Conservation (phyloP, 2,329 filamentous ascomycete genomes). For the Bipolaris victoriae region DNA sequence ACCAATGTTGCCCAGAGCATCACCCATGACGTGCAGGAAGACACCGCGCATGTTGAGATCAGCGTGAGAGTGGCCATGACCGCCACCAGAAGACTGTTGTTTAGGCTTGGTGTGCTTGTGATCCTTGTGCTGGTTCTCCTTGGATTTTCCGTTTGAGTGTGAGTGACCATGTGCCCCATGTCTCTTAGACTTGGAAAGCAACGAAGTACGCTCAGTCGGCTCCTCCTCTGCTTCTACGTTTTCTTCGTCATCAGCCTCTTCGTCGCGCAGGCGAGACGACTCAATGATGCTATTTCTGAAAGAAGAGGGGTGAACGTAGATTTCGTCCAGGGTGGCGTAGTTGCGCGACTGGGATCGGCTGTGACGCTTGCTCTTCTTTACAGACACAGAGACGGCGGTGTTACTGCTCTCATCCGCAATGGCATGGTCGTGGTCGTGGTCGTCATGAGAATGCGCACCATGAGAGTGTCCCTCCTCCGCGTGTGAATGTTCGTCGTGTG, state of each 20-base stretch:
- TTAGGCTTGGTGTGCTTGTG: slow-evolving; percentile 84
- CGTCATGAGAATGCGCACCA: slow-evolving; percentile 47
- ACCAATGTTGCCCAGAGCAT: slow-evolving; percentile 84
- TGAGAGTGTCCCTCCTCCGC: slow-evolving; percentile 60
- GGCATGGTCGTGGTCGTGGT: slow-evolving; percentile 45
- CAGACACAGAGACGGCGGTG: slow-evolving; percentile 53
- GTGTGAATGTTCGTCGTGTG: slow-evolving; percentile 51
- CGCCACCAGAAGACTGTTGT: slow-evolving; percentile 62
- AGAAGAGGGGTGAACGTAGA: slow-evolving; percentile 86
- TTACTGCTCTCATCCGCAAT: slow-evolving; percentile 65
- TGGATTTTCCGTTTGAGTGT: slow-evolving; percentile 21
- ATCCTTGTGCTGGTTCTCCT: slow-evolving; percentile 60
- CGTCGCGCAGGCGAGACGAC: slow-evolving; percentile 69
- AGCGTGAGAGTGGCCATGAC: slow-evolving; percentile 76
- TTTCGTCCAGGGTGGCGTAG: slow-evolving; percentile 66
- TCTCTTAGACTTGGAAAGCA: slow-evolving; percentile 45
- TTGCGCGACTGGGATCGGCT: slow-evolving; percentile 64
- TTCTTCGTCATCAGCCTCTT: slow-evolving; percentile 61
- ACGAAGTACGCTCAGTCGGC: slow-evolving; percentile 48
- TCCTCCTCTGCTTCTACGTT: slow-evolving; percentile 51
- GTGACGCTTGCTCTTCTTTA: slow-evolving; percentile 59
- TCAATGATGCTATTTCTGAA: slow-evolving; percentile 93
- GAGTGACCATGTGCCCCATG: slow-evolving; percentile 19
- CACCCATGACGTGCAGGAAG: slow-evolving; percentile 74
- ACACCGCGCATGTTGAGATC: slow-evolving; percentile 94